A percentile compares a stretch with the other conserved stretches of the same genome.
Evolutionary conservation across 768 basidiomycete genomes (phyloP).

Genomic region (Lyophyllum atratum): DNA sequence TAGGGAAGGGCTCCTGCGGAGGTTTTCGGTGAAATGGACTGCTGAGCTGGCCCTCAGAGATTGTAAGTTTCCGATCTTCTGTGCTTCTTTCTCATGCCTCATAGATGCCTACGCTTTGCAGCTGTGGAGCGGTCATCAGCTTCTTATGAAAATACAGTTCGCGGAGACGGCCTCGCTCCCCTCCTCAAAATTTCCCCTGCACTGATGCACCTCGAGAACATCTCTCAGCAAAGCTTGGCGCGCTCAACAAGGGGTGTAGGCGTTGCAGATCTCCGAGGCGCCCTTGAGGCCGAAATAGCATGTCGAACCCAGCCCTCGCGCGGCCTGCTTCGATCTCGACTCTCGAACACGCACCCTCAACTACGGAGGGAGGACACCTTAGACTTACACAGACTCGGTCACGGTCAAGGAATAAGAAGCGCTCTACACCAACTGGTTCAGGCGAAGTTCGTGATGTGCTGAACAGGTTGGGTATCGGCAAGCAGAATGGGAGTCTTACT

Average conservation of each 20-base stretch:
- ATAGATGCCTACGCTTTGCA: conserved; percentile 22
- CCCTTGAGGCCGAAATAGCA: conserved; percentile 83
- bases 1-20: conserved; percentile 50
- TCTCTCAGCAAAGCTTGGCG: conserved; percentile 83
- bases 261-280: conserved; percentile 86
- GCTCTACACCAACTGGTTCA: conserved; percentile 48
- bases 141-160: conserved; percentile 52
- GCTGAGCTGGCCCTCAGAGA: conserved; percentile 73
- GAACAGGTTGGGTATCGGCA: conserved; percentile 82
- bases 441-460: conserved; percentile 82
- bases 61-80: conserved; percentile 49
- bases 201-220: conserved; percentile 89
- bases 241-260: conserved; percentile 81
- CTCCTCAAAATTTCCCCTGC: conserved; percentile 82
- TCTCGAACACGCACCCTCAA: conserved; percentile 65
- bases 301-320: conserved; percentile 74
- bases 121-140: conserved; percentile 59
- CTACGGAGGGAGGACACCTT: conserved; percentile 37
- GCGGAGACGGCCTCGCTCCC: conserved; percentile 71
- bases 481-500: conserved; percentile 62
- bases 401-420: conserved; percentile 51
- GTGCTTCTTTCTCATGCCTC: background rate
- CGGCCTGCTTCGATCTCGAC: conserved; percentile 78
- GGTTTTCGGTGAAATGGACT: conserved; percentile 67
- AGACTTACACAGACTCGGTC: conserved; percentile 56